Base-by-base conservation (phyloP, 352 stramenopile genomes). In the Phytopythium ostracodes region DNA sequence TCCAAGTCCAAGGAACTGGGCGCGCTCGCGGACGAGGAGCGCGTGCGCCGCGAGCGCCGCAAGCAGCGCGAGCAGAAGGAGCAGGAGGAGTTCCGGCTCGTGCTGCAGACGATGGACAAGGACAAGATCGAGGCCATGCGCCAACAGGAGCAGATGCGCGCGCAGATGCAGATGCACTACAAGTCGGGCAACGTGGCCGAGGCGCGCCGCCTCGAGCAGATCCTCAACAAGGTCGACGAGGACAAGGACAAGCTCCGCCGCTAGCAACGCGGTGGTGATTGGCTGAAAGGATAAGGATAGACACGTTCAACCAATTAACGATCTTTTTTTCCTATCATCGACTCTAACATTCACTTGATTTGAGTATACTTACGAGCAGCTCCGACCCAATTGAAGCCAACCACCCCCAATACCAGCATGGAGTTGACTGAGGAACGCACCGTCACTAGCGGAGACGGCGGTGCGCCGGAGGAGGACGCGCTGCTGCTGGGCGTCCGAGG, bases 151-250 rank as follows among this genome's bases (percentile, higher is more conserved):
- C 70, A 84, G 47, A 74, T 97, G 10, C 82, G 85, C 25, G 72
- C 84, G 20, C 71, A 97, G 70, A 96, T 97, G 87, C 89, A 96
- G 60, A 76, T 94, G 75, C 84, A 92, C 66, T 96, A 96, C 77
- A 96, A 96, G 72, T 75, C 84, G 5, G 89, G 89, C 53, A 92
- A 97, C 57, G 83, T 95, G 44, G 70, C 64, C 31, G 91, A 93
- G 61, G 89, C 91, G 35, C 76, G 89, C 14, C 82, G 88, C 22
- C 75, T 97, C 29, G 90, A 97, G 67, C 77, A 89, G 69, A 63
- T 89, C 29, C 65, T 91, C 43, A 86, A 84, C 70, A 82, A 84
- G 65, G 77, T 75, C 25, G 77, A 84, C 2, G 77, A 86, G 27
- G 77, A 83, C 22, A 64, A 86, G 27, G 77, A 83, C 22, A 64